Conservation (phyloP, 257 asterid species). For the Solanum piurae region DNA sequence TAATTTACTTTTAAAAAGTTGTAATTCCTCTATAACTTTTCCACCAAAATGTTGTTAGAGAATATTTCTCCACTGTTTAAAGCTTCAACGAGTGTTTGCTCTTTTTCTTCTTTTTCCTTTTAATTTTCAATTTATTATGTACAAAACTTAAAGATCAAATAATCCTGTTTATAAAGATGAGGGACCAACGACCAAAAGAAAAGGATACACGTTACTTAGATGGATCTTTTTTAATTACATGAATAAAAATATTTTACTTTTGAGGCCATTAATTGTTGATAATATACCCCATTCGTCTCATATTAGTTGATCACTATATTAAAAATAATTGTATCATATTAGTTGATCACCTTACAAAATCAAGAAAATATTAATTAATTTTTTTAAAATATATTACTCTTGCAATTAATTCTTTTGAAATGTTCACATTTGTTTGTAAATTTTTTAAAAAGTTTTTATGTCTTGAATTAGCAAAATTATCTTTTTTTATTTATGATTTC, state of each 20-base stretch:
- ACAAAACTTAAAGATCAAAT: neutral
- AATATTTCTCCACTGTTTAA: neutral
- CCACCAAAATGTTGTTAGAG: neutral
- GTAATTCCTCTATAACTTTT: neutral
- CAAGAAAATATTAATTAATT: too few species aligned
- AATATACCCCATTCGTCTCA: accelerated
- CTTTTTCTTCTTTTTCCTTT: neutral
- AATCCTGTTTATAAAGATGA: neutral
- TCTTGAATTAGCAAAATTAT: too few species aligned
- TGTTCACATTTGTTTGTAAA: too few species aligned
- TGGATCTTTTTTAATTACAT: neutral
- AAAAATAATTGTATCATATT: too few species aligned
- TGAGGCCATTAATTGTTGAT: neutral
- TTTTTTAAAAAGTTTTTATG: too few species aligned
- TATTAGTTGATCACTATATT: too few species aligned
- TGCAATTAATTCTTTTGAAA: too few species aligned
- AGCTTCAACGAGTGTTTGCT: neutral
- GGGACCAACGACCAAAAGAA: neutral
- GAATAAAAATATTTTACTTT: neutral
- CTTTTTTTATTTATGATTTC: too few species aligned
- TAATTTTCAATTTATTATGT: neutral
- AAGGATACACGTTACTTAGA: neutral
- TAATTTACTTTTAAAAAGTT: neutral
- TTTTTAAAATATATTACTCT: too few species aligned
- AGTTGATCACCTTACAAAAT: too few species aligned